These are phyloP conservation scores for Flaveria ramosissima DNA, from an alignment of 129 eudicot species.

Conservation along the genomic window DNA sequence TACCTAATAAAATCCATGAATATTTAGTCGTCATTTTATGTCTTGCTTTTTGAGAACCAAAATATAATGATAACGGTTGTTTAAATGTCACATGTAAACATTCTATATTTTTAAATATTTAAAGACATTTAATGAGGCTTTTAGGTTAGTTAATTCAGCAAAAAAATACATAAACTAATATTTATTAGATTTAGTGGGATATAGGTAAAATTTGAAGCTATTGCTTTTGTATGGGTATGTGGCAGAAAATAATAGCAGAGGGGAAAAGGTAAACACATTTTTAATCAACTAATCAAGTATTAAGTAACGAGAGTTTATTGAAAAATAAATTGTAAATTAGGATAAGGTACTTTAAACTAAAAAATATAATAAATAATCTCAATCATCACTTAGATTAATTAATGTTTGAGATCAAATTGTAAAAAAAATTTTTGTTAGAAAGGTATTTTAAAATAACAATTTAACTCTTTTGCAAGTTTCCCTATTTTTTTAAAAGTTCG, in stretches of 20 bases:
- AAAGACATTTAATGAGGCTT: conserved; percentile 3
- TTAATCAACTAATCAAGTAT: too few relatives aligned
- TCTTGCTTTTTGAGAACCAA: background rate
- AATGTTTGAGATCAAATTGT: too few relatives aligned
- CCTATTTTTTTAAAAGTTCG: too few relatives aligned
- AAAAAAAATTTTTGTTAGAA: too few relatives aligned
- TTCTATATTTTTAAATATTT: background rate
- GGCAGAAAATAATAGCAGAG: background rate
- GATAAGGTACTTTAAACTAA: too few relatives aligned
- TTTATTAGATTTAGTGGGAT: conserved; percentile 15
- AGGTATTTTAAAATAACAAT: too few relatives aligned
- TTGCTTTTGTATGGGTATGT: background rate
- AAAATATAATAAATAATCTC: too few relatives aligned
- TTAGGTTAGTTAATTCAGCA: background rate
- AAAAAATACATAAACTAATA: background rate
- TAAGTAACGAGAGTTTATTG: too few relatives aligned
- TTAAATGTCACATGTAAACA: conserved; percentile 10
- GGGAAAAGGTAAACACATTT: too few relatives aligned
- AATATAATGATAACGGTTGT: background rate
- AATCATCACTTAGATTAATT: too few relatives aligned
- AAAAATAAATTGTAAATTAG: too few relatives aligned
- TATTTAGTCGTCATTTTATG: background rate
- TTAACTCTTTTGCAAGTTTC: too few relatives aligned
- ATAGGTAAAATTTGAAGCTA: background rate
- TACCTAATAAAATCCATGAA: background rate